Base-by-base conservation (phyloP, 352 stramenopile genomes). In the Phytophthora vignae region DNA sequence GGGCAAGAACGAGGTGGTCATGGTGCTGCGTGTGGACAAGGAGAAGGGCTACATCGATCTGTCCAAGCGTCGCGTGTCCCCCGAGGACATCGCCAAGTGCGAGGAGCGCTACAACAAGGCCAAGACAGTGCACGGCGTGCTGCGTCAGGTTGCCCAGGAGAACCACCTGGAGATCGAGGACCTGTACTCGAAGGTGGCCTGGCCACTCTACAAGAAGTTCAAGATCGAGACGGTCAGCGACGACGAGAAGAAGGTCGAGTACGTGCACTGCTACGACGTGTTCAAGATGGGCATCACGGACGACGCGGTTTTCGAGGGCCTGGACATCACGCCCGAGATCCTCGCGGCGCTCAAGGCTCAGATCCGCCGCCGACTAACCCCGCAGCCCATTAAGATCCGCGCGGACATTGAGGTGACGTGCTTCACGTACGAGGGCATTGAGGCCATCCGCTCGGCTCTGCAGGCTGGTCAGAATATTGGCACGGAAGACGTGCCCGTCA, bases 11-110 rank as follows among this genome's bases (percentile, higher is more conserved):
- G 98, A 99, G 85, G 97, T 99, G 55, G 98, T 99, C 36, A 99
- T 99, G 97, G 98, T 99, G 52, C 84, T 99, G 48, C 95, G 98
- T 88, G 98, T 99, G 10, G 98, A 99, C 85, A 99, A 99, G 81
- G 98, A 99, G 73, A 99, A 99, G 89, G 96, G 98, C 25, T 99
- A 99, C 89, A 99, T 99, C 78, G 98, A 99, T 94, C 81, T 99
- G 61, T 99, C 93, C 52, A 99, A 99, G 84, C 95, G 98, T 56
- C 95, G 98, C 64, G 98, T 99, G n/a, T 98, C 93, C 40, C 97
- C 98, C 1, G 98, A 99, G 79, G 98, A 99, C 79, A 98, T 99
- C 49, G 91, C 91, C 53, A 99, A 99, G 74, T 99, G 97, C 80
- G 98, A 99, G 77, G 98, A 99, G 76, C 93, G 96, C 49, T 99